Conservation (phyloP, 371 early-diverging fungal genomes). For the Blastocladiella emersonii region DNA sequence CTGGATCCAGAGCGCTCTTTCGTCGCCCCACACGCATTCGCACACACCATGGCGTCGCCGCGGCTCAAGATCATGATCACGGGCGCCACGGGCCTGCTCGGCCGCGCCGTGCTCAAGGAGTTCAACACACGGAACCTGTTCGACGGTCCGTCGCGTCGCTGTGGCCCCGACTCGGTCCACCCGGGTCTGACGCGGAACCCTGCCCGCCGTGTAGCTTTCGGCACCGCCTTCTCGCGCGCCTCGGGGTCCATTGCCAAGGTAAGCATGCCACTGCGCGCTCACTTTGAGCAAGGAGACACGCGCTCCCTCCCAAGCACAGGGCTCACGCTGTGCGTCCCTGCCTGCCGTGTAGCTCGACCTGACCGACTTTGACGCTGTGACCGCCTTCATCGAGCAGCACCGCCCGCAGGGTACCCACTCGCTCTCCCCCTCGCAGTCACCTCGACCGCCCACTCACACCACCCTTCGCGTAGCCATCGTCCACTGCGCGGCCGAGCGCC, state of each 20-base stretch:
- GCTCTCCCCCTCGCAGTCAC: too few species aligned
- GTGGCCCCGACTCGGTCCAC: too few species aligned
- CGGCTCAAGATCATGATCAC: slow-evolving; percentile 35
- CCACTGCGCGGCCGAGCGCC: slow-evolving; percentile 75
- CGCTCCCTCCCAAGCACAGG: background rate
- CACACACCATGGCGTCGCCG: too few species aligned
- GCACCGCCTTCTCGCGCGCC: slow-evolving; percentile 53
- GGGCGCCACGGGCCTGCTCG: slow-evolving; percentile 73
- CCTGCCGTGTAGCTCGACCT: slow-evolving; percentile 43
- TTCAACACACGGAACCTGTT: slow-evolving; percentile 18
- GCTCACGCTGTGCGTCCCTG: slow-evolving; percentile 5
- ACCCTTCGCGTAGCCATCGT: too few species aligned
- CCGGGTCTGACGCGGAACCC: background rate
- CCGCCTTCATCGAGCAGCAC: slow-evolving; percentile 33
- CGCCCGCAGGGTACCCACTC: slow-evolving; percentile 38
- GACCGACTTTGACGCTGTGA: slow-evolving; percentile 35
- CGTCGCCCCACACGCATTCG: too few species aligned
- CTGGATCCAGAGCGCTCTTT: too few species aligned
- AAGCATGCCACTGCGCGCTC: slow-evolving; percentile 1
- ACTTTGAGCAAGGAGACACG: too few species aligned
- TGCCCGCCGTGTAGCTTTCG: slow-evolving; percentile 33
- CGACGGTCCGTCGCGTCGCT: background rate
- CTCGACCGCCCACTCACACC: too few species aligned
- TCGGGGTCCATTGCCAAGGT: slow-evolving; percentile 40
- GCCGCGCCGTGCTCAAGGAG: slow-evolving; percentile 47